A percentile compares a stretch with the other conserved stretches of the same genome.
These are phyloP conservation scores for Begonia fuchsioides DNA, from an alignment of 306 rosid genomes.

Conservation along the genomic window DNA sequence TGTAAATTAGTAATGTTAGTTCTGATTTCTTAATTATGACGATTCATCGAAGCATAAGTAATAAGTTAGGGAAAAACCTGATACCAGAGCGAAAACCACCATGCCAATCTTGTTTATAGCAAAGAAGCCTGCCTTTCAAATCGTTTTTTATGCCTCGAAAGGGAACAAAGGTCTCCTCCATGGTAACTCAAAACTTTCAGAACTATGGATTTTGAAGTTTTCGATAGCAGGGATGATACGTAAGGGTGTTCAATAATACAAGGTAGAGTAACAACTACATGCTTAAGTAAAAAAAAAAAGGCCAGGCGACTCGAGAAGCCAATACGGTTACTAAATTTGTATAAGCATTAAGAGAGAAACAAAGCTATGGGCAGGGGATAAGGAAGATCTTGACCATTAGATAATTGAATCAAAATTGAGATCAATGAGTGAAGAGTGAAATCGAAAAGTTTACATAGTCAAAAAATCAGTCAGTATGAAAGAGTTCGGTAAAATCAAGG, in stretches of 20 bases:
- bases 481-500: constrained; percentile 10
- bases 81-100: constrained; percentile 62
- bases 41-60: not conserved
- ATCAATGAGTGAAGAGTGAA: constrained; percentile 24
- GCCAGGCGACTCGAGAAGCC: constrained; percentile 40
- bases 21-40: not conserved
- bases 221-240: constrained; percentile 12
- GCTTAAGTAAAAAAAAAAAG: constrained; percentile 12
- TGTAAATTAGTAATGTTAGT: constrained; percentile 10
- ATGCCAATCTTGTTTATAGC: constrained; percentile 91
- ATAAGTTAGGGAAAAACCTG: constrained; percentile 30
- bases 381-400: constrained; percentile 20
- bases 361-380: constrained; percentile 30
- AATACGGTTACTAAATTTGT: constrained; percentile 21
- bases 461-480: constrained; percentile 20
- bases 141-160: constrained; percentile 88
- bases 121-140: constrained; percentile 59
- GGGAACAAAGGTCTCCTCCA: constrained; percentile 98
- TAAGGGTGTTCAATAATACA: constrained; percentile 11
- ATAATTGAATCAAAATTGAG: constrained; percentile 14
- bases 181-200: constrained; percentile 10
- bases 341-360: constrained; percentile 12
- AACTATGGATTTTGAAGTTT: too few species aligned
- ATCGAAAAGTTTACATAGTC: constrained; percentile 39
- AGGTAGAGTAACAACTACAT: constrained; percentile 4